A percentile compares a stretch with the other conserved stretches of the same genome.
These are phyloP conservation scores for Mucor ambiguus DNA, from an alignment of 371 early-diverging fungal genomes.

Conservation along the genomic window DNA sequence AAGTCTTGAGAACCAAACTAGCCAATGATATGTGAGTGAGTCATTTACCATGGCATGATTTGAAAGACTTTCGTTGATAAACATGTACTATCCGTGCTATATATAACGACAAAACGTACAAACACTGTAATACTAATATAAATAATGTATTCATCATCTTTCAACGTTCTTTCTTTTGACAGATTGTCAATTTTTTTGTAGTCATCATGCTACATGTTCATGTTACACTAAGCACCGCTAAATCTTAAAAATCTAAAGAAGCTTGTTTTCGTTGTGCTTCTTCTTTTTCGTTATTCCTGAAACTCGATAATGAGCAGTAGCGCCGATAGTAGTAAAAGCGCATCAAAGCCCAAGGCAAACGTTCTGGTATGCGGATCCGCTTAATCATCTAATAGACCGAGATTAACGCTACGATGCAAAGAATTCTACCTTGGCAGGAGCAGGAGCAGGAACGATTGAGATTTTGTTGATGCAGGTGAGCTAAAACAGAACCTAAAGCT, in stretches of 20 bases:
- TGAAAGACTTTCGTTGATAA: neutral
- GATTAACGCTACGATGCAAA: neutral
- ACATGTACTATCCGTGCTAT: neutral
- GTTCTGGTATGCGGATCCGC: neutral
- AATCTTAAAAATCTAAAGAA: neutral
- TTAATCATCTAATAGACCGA: neutral
- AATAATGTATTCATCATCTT: neutral
- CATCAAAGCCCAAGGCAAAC: constrained; percentile 10
- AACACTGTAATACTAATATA: neutral
- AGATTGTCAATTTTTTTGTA: neutral
- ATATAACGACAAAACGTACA: too few species aligned
- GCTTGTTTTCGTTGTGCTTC: neutral
- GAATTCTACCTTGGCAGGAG: constrained; percentile 37
- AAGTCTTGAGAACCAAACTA: too few species aligned
- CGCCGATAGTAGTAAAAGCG: neutral
- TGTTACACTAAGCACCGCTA: neutral
- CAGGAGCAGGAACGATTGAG: constrained; percentile 33
- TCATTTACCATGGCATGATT: neutral
- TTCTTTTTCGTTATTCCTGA: neutral
- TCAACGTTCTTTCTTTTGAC: neutral
- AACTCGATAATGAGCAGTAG: neutral
- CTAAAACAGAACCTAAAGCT: too few species aligned
- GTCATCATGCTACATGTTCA: neutral
- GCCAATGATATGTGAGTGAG: too few species aligned
- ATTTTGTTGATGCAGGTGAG: constrained; percentile 31